These are phyloP conservation scores for Sarocladium brachiariae DNA, from an alignment of 2,329 filamentous ascomycete species.

Conservation along the genomic window DNA sequence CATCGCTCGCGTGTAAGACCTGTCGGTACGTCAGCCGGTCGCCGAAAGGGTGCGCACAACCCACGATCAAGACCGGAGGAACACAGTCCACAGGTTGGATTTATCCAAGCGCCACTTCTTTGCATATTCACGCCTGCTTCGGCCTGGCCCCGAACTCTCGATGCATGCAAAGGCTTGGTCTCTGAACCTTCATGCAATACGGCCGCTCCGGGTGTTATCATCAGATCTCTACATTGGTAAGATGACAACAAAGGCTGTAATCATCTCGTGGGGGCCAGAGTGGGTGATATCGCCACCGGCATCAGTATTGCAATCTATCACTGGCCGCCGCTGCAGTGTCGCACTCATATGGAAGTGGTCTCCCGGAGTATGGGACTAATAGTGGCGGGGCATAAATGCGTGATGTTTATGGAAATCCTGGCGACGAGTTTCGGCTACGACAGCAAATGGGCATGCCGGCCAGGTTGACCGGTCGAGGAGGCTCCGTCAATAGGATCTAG, in stretches of 20 bases:
- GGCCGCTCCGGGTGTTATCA: not conserved
- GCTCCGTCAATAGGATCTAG: slow-evolving; percentile 9
- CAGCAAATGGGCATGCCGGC: too few relatives aligned
- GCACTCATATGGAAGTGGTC: not conserved
- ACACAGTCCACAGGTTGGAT: not conserved
- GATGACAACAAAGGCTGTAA: not conserved
- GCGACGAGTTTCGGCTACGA: too few relatives aligned
- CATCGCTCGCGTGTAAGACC: not conserved
- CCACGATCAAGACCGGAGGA: slow-evolving; percentile 8
- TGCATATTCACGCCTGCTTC: too few relatives aligned
- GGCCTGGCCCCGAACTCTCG: too few relatives aligned
- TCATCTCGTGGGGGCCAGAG: not conserved
- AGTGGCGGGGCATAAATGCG: not conserved
- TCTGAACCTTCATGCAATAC: not conserved
- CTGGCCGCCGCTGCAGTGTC: not conserved
- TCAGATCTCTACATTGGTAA: not conserved
- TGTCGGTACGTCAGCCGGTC: slow-evolving; percentile 4
- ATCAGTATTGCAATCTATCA: not conserved
- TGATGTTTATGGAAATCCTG: not conserved
- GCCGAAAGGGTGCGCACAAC: slow-evolving; percentile 4
- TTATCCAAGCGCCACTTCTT: not conserved
- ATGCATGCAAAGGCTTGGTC: too few relatives aligned
- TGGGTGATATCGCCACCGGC: not conserved
- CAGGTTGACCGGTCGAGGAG: not conserved
- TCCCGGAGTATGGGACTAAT: not conserved